phyloP scores from a whole-genome alignment of 192 early-diverging fungal genomes.

The Backusella mclennaniae region DNA sequence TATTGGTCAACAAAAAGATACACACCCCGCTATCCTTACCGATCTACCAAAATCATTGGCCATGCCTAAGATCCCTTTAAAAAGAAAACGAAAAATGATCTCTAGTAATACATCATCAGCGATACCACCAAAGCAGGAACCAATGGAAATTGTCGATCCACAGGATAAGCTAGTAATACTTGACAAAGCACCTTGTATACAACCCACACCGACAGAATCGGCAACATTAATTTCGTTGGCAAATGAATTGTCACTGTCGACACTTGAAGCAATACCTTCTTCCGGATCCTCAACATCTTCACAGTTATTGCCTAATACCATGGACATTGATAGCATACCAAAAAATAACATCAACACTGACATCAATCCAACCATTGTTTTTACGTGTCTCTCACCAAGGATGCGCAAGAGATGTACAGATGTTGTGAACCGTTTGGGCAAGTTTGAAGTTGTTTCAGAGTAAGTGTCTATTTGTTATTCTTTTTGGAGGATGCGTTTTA shows the following conservation, averaged over 20 bases:
- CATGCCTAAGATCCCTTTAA: background rate
- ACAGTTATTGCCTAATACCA: background rate
- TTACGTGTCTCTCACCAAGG: background rate
- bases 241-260: background rate
- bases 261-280: background rate
- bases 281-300: background rate
- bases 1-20: background rate
- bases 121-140: background rate
- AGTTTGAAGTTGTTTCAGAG: background rate
- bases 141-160: background rate
- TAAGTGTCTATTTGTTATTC: background rate
- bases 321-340: background rate
- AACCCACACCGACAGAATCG: background rate
- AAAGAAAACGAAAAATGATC: slow-evolving; percentile 10
- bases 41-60: background rate
- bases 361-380: background rate
- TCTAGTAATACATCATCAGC: background rate
- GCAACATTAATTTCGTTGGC: background rate
- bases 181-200: background rate
- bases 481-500: background rate
- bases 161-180: background rate
- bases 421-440: background rate
- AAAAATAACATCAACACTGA: background rate
- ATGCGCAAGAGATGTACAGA: background rate
- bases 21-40: background rate